Evolutionary conservation across 306 rosid species (phyloP).

Genomic region (Cucurbita maxima): DNA sequence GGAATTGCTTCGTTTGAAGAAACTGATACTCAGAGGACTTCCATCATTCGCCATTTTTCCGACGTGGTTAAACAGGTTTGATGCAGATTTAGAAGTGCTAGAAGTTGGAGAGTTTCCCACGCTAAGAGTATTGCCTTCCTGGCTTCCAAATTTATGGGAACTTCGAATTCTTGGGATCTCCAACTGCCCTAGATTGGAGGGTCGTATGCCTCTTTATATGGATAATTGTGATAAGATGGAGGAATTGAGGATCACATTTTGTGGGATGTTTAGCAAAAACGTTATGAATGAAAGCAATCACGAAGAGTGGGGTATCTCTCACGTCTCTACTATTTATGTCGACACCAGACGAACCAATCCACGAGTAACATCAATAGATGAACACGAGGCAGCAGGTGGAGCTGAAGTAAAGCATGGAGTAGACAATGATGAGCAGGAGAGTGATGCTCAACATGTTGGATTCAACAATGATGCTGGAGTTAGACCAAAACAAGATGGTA

Average conservation of each 20-base stretch:
- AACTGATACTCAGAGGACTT: not conserved
- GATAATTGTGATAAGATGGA: not conserved
- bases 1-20: not conserved
- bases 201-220: not conserved
- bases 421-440: not conserved
- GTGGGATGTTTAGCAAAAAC: not conserved
- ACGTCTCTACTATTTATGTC: not conserved
- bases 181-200: not conserved
- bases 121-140: not conserved
- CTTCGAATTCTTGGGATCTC: not conserved
- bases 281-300: not conserved
- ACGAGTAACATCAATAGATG: not conserved
- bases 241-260: conserved; percentile 3
- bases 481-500: not conserved
- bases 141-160: not conserved
- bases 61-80: not conserved
- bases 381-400: not conserved
- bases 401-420: not conserved
- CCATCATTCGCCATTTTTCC: not conserved
- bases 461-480: too few relatives aligned
- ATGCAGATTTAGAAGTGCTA: not conserved
- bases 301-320: not conserved
- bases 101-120: not conserved
- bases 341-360: not conserved
- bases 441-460: not conserved